Evolutionary conservation across 192 early-diverging fungal species (phyloP).

Genomic region (Umbelopsis vinacea): DNA sequence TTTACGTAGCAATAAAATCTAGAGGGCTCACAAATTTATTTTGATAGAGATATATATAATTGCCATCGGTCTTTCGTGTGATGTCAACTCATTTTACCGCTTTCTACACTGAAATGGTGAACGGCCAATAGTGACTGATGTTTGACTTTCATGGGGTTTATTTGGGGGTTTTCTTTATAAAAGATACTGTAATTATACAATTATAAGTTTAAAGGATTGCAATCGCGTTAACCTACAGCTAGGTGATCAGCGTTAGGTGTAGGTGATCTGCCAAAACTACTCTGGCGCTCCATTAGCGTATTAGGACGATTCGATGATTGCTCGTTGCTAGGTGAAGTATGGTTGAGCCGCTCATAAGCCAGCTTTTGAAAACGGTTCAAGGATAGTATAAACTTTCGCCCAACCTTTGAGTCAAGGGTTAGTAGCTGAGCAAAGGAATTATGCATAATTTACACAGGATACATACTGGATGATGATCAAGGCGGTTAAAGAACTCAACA

Average conservation of each 20-base stretch:
- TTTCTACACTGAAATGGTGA: too few relatives aligned
- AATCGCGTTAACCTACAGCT: background rate
- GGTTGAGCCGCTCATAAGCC: constrained; percentile 46
- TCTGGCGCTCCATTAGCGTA: background rate
- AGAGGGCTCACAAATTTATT: too few relatives aligned
- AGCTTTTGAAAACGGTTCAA: constrained; percentile 49
- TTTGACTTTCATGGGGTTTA: too few relatives aligned
- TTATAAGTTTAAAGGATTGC: background rate
- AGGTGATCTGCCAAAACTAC: constrained; percentile 1
- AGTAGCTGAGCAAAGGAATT: background rate
- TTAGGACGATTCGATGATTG: background rate
- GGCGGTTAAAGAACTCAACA: constrained; percentile 72
- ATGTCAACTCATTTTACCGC: too few relatives aligned
- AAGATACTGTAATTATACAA: background rate
- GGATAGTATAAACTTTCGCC: constrained; percentile 45
- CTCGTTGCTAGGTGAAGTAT: background rate
- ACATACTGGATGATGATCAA: constrained; percentile 69
- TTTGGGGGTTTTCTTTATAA: too few relatives aligned
- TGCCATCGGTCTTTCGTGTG: too few relatives aligned
- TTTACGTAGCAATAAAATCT: too few relatives aligned
- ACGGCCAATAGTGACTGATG: too few relatives aligned
- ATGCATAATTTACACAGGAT: background rate
- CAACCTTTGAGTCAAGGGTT: constrained; percentile 35
- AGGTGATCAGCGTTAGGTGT: constrained; percentile 3
- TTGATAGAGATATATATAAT: too few relatives aligned